phyloP scores from a whole-genome alignment of 768 basidiomycete species.

The Agaricus sinodeliciosus region DNA sequence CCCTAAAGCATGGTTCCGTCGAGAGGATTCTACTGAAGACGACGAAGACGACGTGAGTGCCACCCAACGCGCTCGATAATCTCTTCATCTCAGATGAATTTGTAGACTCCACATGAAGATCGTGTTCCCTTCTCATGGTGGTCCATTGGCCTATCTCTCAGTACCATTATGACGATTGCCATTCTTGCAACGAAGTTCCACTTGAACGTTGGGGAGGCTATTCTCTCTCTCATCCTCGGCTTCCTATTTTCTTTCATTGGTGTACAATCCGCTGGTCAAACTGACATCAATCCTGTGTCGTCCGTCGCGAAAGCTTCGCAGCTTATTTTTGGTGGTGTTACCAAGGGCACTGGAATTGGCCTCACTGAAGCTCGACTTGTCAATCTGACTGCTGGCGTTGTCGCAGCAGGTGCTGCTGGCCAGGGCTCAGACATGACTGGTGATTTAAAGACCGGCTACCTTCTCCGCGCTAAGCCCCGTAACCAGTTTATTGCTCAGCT shows the following conservation, averaged over 20 bases:
- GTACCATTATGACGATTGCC: constrained; percentile 42
- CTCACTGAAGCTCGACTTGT: constrained; percentile 32
- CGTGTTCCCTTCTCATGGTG: constrained; percentile 53
- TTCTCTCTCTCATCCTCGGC: constrained; percentile 51
- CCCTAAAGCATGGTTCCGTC: constrained; percentile 24
- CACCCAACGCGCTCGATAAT: background rate
- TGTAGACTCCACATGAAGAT: constrained; percentile 39
- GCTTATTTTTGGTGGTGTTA: constrained; percentile 58
- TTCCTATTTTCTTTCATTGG: constrained; percentile 67
- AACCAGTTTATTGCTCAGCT: constrained; percentile 60
- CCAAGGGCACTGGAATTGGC: constrained; percentile 36
- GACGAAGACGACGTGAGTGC: constrained; percentile 36
- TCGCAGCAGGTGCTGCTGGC: constrained; percentile 49
- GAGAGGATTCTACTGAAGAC: constrained; percentile 25
- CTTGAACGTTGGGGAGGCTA: constrained; percentile 51
- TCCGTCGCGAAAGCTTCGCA: constrained; percentile 59
- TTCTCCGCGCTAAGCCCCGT: constrained; percentile 55
- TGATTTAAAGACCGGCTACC: constrained; percentile 65
- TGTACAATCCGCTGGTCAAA: constrained; percentile 52
- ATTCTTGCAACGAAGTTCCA: constrained; percentile 49
- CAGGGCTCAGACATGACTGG: constrained; percentile 61
- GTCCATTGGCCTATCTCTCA: constrained; percentile 40
- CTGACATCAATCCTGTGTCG: constrained; percentile 56
- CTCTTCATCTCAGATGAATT: background rate
- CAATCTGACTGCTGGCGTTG: constrained; percentile 46